Base-by-base conservation (phyloP, 352 stramenopile species). In the Phytophthora multivora region DNA sequence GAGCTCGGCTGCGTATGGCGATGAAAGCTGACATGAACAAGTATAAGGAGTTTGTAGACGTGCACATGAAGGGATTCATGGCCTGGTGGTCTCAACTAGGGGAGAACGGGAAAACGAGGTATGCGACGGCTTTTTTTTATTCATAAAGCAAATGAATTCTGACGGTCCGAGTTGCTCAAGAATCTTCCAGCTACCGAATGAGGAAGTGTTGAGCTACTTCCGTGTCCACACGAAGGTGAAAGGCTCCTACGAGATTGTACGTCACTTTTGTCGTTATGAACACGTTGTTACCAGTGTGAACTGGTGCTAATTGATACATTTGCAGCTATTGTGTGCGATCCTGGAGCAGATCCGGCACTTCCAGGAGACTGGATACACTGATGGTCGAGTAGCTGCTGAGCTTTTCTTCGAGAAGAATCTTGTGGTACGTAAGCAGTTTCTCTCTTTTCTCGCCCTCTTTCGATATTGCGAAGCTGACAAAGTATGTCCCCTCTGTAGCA, bases 321-420 rank as follows among this genome's bases (percentile, higher is more conserved):
- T 42, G 12, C 36, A 79, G 73, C 45, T 89, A 3, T 78, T 98
- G 23, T 95, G 83, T 61, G 80, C 88, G 7, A 89, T 98, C 31
- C 73, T 95, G 42, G 93, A 98, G 67, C 91, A 98, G 63, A 79
- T 98, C n/a, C 86, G 91, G 6, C 83, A 98, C 56, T 98, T 98
- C 65, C 51, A 83, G 4, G 63, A 92, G 4, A 98, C 95, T 10
- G 80, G 85, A 10, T 98, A 98, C 73, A 77, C 76, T 5, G 95
- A 98, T 73, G 91, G 88, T 16, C 77, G 89, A 42, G 83, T 86
- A 21, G 54, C 69, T 6, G 67, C 73, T 4, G 93, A 98, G 62
- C 64, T 94, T 2, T 61, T 62, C 18, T 90, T 91, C 50, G 86
- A 96, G 49, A 59, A 81, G 12, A 71, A 69, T 10, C 61, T 93